Evolutionary conservation across 176 grass and related monocot genomes (phyloP).

Genomic region (Leersia perrieri): DNA sequence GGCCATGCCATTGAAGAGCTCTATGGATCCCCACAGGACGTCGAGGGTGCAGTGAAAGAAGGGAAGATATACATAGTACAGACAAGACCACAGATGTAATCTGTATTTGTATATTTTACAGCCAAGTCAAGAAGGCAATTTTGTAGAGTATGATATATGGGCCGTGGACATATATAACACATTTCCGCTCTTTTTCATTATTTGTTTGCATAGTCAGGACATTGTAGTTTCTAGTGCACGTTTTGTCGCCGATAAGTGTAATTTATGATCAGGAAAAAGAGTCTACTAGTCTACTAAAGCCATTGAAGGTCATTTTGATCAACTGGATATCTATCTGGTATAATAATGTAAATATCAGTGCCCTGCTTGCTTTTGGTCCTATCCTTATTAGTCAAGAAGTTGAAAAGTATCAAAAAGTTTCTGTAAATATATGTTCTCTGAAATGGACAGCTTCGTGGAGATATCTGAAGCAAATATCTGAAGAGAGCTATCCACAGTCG

Average conservation of each 20-base stretch:
- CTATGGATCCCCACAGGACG: slow-evolving; percentile 73
- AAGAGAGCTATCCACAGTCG: slow-evolving; percentile 14
- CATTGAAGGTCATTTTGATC: neutral
- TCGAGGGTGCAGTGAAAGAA: slow-evolving; percentile 91
- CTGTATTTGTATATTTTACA: slow-evolving; percentile 19
- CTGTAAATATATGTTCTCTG: slow-evolving; percentile 40
- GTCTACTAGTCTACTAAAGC: neutral
- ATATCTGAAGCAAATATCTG: slow-evolving; percentile 48
- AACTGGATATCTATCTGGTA: neutral
- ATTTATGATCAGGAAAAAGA: neutral
- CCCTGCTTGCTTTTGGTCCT: slow-evolving; percentile 11
- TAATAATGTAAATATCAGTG: slow-evolving; percentile 2
- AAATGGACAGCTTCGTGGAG: slow-evolving; percentile 33
- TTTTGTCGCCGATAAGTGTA: neutral
- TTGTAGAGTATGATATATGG: slow-evolving; percentile 26
- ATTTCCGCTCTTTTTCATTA: neutral
- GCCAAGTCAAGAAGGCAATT: neutral
- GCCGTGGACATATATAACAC: slow-evolving; percentile 23
- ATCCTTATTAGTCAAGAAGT: neutral
- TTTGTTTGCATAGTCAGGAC: neutral
- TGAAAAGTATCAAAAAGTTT: neutral
- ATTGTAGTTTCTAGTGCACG: slow-evolving; percentile 3
- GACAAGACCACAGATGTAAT: slow-evolving; percentile 95
- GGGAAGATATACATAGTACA: slow-evolving; percentile 87
- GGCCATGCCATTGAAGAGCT: slow-evolving; percentile 79